Evolutionary conservation across 768 basidiomycete genomes (phyloP).

Genomic region (Auricularia sp.): DNA sequence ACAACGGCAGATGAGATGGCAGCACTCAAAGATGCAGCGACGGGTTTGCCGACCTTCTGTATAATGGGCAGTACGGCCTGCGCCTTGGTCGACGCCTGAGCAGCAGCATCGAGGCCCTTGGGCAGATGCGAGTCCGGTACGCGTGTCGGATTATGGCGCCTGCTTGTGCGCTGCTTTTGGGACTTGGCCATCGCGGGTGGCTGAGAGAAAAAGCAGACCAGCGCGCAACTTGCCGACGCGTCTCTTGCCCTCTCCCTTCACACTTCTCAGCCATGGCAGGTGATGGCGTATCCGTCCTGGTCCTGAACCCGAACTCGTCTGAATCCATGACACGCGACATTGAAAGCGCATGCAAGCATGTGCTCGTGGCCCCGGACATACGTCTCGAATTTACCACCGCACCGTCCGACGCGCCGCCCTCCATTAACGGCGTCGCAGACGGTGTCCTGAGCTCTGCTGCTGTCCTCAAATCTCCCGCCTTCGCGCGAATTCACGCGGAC

Average conservation of each 20-base stretch:
- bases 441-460: not conserved
- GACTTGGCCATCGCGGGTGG: conserved; percentile 70
- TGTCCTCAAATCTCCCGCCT: not conserved
- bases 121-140: conserved; percentile 90
- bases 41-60: conserved; percentile 53
- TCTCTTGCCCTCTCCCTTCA: not conserved
- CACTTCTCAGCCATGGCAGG: not conserved
- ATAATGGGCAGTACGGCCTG: conserved; percentile 80
- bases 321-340: not conserved
- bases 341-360: not conserved
- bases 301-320: not conserved
- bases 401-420: not conserved
- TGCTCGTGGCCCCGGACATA: not conserved
- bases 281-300: not conserved
- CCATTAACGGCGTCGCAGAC: not conserved
- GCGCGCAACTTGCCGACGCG: not conserved
- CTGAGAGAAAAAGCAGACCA: not conserved
- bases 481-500: not conserved
- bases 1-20: conserved; percentile 1
- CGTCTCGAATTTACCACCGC: not conserved
- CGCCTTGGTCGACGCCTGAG: conserved; percentile 61
- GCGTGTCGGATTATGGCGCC: conserved; percentile 86
- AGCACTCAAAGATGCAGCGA: not conserved
- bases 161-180: conserved; percentile 51
- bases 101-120: conserved; percentile 66